Evolutionary conservation across 345 rosid species (phyloP).

Genomic region (Aquilaria sinensis): DNA sequence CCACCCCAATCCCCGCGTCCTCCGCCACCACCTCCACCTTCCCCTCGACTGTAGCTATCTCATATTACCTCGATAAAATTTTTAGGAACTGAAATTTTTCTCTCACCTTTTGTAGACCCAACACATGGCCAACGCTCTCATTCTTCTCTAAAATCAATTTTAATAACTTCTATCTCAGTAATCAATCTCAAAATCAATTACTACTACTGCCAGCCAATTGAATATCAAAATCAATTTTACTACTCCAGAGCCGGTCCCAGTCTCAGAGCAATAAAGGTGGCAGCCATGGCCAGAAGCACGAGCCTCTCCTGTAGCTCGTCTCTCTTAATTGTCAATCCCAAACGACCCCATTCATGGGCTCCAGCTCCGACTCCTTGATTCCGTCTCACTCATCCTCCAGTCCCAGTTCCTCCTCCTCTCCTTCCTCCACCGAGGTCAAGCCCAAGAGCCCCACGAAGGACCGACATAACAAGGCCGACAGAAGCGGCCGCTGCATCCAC

Average conservation of each 20-base stretch:
- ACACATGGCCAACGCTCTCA: too few relatives aligned
- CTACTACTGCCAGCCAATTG: too few relatives aligned
- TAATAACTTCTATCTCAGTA: too few relatives aligned
- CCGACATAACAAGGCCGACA: constrained; percentile 79
- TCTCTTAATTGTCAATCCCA: constrained; percentile 18
- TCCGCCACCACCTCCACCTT: too few relatives aligned
- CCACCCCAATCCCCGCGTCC: too few relatives aligned
- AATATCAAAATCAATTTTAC: too few relatives aligned
- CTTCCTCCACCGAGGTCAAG: constrained; percentile 10
- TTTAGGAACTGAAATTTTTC: too few relatives aligned
- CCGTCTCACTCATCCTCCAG: not conserved
- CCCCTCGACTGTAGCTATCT: too few relatives aligned
- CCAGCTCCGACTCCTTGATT: constrained; percentile 25
- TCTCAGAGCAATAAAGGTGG: constrained; percentile 20
- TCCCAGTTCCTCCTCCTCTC: constrained; percentile 18
- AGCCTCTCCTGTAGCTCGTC: constrained; percentile 27
- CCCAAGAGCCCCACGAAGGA: constrained; percentile 64
- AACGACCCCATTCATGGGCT: constrained; percentile 39
- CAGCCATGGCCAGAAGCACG: constrained; percentile 28
- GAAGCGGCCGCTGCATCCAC: constrained; percentile 82
- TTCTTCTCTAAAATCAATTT: too few relatives aligned
- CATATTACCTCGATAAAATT: too few relatives aligned
- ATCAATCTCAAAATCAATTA: too few relatives aligned
- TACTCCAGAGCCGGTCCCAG: not conserved
- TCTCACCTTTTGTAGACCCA: too few relatives aligned